Conservation (phyloP, 169 alveolate genomes). For the Cryptosporidium parvum region DNA sequence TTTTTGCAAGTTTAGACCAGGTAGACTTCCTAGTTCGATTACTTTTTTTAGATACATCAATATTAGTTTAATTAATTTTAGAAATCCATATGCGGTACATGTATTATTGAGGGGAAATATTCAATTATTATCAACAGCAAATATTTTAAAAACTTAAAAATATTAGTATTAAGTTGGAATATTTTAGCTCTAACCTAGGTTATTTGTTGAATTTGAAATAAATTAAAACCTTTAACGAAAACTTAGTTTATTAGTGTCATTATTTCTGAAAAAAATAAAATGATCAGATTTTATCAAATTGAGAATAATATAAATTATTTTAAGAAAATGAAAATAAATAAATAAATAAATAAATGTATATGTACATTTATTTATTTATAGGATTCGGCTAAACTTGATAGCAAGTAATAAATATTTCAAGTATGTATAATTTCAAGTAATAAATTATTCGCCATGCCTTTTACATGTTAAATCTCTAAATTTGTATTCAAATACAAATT, state of each 20-base stretch:
- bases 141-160: no score
- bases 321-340: background rate
- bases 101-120: background rate
- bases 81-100: slow-evolving; percentile 5
- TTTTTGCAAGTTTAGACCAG: background rate
- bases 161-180: background rate
- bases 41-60: slow-evolving; percentile 29
- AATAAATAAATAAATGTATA: background rate
- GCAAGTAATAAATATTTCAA: slow-evolving; percentile 55
- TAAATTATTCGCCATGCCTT: background rate
- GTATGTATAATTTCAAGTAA: slow-evolving; percentile 76
- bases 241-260: background rate
- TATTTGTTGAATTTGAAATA: background rate
- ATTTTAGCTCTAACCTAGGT: background rate
- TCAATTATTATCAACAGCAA: background rate
- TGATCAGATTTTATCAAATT: background rate
- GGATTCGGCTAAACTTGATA: slow-evolving; percentile 17
- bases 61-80: background rate
- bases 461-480: slow-evolving; percentile 43
- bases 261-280: no score
- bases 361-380: background rate
- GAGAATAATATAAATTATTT: background rate
- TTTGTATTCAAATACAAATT: slow-evolving; percentile 19
- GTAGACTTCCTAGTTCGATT: slow-evolving; percentile 13
- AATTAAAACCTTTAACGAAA: no score